Percentiles rank a stretch among this genome's conserved stretches.
These are phyloP conservation scores for Phaeolepiota aurea DNA, from an alignment of 768 basidiomycete species.

Conservation along the genomic window DNA sequence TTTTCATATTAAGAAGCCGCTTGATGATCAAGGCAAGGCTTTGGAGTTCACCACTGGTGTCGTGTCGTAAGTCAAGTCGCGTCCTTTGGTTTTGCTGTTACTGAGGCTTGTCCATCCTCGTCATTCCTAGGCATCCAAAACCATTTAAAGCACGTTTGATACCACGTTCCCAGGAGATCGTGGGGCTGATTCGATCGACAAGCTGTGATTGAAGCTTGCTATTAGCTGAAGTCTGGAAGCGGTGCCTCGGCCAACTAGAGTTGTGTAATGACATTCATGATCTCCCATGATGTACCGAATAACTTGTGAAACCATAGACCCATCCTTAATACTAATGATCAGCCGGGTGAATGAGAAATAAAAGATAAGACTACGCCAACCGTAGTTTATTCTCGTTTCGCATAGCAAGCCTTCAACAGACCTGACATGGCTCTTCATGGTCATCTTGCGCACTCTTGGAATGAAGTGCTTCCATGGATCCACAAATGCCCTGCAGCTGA, in stretches of 20 bases:
- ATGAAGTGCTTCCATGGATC: too few species aligned
- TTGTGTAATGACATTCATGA: conserved; percentile 2
- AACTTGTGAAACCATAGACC: too few species aligned
- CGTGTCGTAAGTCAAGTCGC: conserved; percentile 7
- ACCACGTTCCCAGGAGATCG: conserved; percentile 10
- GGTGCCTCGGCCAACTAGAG: neutral
- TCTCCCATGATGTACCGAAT: too few species aligned
- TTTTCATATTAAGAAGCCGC: conserved; percentile 21
- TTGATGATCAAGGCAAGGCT: conserved; percentile 11
- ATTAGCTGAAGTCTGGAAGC: conserved; percentile 3
- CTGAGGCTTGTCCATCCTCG: neutral
- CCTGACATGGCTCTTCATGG: too few species aligned
- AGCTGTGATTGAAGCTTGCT: too few species aligned
- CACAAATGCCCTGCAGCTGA: too few species aligned
- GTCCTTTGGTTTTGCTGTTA: neutral
- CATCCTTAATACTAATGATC: too few species aligned
- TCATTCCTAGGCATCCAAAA: conserved; percentile 15
- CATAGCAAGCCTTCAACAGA: too few species aligned
- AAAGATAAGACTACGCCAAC: too few species aligned
- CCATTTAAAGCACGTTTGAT: conserved; percentile 13
- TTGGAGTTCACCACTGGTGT: conserved; percentile 18
- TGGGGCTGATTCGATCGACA: conserved; percentile 10
- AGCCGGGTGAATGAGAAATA: too few species aligned
- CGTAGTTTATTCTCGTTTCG: too few species aligned
- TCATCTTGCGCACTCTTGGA: too few species aligned